Evolutionary conservation across 2,329 filamentous ascomycete genomes (phyloP).

Genomic region (Teratosphaeria zuluensis): DNA sequence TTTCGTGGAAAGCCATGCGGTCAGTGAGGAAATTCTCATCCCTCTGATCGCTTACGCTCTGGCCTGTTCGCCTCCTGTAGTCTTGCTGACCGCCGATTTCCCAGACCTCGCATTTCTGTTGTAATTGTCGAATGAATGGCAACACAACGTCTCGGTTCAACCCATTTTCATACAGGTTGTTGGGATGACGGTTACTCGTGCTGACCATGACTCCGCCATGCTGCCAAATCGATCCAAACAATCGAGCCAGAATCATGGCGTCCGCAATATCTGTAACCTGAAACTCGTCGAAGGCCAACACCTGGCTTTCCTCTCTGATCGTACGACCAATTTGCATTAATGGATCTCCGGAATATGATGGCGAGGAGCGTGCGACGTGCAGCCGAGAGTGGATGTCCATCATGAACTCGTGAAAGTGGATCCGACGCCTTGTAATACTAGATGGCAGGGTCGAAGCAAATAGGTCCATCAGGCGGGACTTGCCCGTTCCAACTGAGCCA

Average conservation of each 20-base stretch:
- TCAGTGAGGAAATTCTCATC: slow-evolving; percentile 13
- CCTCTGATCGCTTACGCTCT: neutral
- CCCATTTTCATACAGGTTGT: slow-evolving; percentile 39
- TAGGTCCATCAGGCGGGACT: slow-evolving; percentile 67
- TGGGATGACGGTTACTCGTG: slow-evolving; percentile 70
- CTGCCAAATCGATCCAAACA: slow-evolving; percentile 68
- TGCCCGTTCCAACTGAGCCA: slow-evolving; percentile 69
- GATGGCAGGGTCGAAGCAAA: slow-evolving; percentile 59
- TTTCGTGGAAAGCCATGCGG: slow-evolving; percentile 1
- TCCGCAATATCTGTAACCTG: slow-evolving; percentile 69
- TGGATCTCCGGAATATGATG: slow-evolving; percentile 46
- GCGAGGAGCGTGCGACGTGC: slow-evolving; percentile 16
- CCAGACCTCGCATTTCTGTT: slow-evolving; percentile 63
- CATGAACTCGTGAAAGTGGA: slow-evolving; percentile 80
- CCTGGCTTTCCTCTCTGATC: slow-evolving; percentile 59
- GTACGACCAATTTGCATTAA: slow-evolving; percentile 62
- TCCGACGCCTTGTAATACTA: slow-evolving; percentile 36
- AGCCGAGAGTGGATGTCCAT: slow-evolving; percentile 56
- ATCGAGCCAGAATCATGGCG: slow-evolving; percentile 64
- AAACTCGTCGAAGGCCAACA: slow-evolving; percentile 71
- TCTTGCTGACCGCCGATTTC: slow-evolving; percentile 65
- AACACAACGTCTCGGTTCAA: slow-evolving; percentile 41
- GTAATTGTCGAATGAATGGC: slow-evolving; percentile 61
- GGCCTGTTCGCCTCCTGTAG: slow-evolving; percentile 39
- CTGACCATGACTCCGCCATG: slow-evolving; percentile 67